phyloP scores from a whole-genome alignment of 768 basidiomycete species.

The Mycena haematopus region DNA sequence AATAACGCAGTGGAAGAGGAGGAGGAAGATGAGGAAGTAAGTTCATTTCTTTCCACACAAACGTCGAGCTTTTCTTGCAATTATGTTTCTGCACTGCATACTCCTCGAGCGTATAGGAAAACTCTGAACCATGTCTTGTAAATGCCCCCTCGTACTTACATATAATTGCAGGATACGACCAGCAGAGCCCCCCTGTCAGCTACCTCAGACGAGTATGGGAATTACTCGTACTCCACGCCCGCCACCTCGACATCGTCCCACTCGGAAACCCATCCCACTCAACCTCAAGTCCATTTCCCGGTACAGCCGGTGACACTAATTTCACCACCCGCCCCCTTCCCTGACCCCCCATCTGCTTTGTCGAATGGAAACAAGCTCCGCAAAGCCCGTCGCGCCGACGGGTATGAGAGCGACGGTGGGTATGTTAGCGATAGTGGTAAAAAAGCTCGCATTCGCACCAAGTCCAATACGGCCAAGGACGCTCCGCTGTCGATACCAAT shows the following conservation, averaged over 20 bases:
- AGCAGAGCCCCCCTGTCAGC: conserved; percentile 22
- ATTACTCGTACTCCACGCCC: conserved; percentile 25
- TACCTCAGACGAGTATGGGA: conserved; percentile 28
- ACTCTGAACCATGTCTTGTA: not conserved
- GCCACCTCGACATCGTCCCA: conserved; percentile 27
- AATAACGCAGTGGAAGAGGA: conserved; percentile 64
- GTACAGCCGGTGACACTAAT: not conserved
- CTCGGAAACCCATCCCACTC: conserved; percentile 14
- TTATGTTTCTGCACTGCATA: not conserved
- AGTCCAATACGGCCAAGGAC: conserved; percentile 37
- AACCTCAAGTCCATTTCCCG: not conserved
- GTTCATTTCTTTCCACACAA: conserved; percentile 27
- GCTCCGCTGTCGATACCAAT: conserved; percentile 32
- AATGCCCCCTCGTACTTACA: conserved; percentile 2
- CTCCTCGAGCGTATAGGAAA: not conserved
- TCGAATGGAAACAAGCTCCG: conserved; percentile 19
- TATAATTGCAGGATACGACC: conserved; percentile 7
- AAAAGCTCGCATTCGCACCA: conserved; percentile 30
- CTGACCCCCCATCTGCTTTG: not conserved
- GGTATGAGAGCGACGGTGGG: conserved; percentile 60
- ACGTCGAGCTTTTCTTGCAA: not conserved
- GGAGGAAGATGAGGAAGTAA: conserved; percentile 49
- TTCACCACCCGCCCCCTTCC: conserved; percentile 13
- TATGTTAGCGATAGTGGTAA: conserved; percentile 52
- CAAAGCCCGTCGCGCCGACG: conserved; percentile 40